These are phyloP conservation scores for Verticillium alfalfae DNA, from an alignment of 2,329 filamentous ascomycete genomes.

Conservation along the genomic window DNA sequence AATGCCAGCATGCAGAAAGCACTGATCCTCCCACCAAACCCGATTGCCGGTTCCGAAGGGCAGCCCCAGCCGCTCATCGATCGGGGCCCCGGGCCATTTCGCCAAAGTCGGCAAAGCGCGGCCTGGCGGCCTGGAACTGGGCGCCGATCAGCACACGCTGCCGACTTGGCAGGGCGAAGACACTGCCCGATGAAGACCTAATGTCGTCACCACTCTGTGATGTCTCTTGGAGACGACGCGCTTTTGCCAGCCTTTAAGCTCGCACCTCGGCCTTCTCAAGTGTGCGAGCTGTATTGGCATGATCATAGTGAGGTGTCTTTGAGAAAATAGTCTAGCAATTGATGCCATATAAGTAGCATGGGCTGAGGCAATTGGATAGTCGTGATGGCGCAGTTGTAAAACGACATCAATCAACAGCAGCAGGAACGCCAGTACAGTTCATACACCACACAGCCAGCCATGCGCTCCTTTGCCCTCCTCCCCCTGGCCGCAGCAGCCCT, in stretches of 20 bases:
- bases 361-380: neutral
- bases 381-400: neutral
- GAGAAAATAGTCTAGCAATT: neutral
- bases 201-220: conserved; percentile 9
- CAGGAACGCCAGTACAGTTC: no score
- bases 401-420: no score
- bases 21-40: neutral
- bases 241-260: neutral
- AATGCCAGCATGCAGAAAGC: neutral
- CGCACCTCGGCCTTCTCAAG: conserved; percentile 10
- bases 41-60: conserved; percentile 2
- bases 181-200: conserved; percentile 1
- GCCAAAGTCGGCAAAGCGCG: neutral
- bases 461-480: conserved; percentile 7
- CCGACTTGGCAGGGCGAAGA: neutral
- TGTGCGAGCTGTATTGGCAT: conserved; percentile 9
- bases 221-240: neutral
- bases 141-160: neutral
- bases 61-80: neutral
- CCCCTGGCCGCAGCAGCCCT: conserved; percentile 6
- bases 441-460: neutral
- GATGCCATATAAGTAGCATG: neutral
- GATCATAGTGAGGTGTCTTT: conserved; percentile 5
- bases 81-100: neutral
- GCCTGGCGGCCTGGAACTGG: neutral